Base-by-base conservation (phyloP, 108 stramenopile species). In the Nannochloropsis oceanica region DNA sequence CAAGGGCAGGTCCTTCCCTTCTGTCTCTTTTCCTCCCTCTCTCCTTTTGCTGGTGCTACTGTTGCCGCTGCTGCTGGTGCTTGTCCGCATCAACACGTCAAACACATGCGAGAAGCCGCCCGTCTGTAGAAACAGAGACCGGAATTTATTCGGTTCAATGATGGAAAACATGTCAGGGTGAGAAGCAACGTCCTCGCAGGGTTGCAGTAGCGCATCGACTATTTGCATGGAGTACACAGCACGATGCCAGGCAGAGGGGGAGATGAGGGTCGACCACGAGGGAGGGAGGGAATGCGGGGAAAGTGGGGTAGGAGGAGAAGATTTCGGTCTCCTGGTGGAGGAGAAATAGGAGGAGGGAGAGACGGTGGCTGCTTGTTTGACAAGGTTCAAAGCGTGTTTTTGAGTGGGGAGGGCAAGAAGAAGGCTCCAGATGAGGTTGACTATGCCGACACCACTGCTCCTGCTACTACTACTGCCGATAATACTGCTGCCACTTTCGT, bases 151-250 rank as follows among this genome's bases (percentile, higher is more conserved):
- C 26, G 86, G 43, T 13, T 86, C 83, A 22, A 43, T 9, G 42
- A 84, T 42, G 84, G 86, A 80, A 24, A 88, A 81, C 26, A 93
- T 85, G 25, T 89, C 90, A 2, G 83, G 84, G 8, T 79, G 84
- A 22, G 44, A 84, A 10, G 44, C 25, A 24, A 95, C 89, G 79
- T 92, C 94, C 26, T 91, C 89, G 12, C 95, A 94, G 14, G 97
- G 97, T 79, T 94, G 93, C 25, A 98, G 87, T 44, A 95, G 92
- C 26, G 94, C 93, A 87, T 98, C 97, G 34, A 98, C 92, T 24
- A 96, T 93, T 89, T 97, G 93, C 88, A 98, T 91, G 12, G 94
- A 94, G 85, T 98, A 98, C 20, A 96, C 94, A 27, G 95, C 94
- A 43, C 93, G 92, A 84, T 94, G 92, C 83, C 94, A 95, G n/a